Conservation (phyloP, 257 asterid genomes). For the Handroanthus guayacan region DNA sequence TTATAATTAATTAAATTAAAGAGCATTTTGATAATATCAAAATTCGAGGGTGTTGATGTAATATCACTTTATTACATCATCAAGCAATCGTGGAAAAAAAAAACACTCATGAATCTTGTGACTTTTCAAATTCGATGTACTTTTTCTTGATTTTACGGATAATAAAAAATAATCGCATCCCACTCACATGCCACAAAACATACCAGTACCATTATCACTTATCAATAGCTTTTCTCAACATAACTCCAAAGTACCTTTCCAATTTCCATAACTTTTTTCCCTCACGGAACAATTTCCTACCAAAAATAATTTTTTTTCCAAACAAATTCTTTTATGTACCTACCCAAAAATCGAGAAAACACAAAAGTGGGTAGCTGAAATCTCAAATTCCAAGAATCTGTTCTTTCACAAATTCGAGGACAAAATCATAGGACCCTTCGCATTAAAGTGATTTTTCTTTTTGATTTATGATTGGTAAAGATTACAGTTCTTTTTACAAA, state of each 20-base stretch:
- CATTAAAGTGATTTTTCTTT: background rate
- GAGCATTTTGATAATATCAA: no score
- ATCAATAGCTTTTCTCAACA: conserved; percentile 1
- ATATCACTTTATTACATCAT: background rate
- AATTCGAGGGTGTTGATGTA: background rate
- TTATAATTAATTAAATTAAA: no score
- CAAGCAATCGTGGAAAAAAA: background rate
- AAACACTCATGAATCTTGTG: conserved; percentile 9
- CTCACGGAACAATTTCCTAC: conserved; percentile 26
- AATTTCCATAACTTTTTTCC: background rate
- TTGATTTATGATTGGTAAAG: background rate
- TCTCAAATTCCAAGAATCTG: conserved; percentile 35
- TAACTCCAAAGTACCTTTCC: conserved; percentile 23
- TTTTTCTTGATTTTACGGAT: conserved; percentile 6
- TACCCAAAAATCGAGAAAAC: background rate
- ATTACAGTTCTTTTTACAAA: background rate
- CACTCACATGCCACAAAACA: background rate
- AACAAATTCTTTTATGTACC: no score
- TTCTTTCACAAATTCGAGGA: no score
- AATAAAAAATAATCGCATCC: conserved; percentile 1
- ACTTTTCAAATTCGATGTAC: background rate
- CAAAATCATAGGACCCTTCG: no score
- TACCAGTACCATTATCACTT: background rate
- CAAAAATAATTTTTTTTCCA: background rate
- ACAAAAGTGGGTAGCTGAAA: background rate